Conservation (phyloP, 176 grass and related monocot genomes). For the Triticum turgidum region DNA sequence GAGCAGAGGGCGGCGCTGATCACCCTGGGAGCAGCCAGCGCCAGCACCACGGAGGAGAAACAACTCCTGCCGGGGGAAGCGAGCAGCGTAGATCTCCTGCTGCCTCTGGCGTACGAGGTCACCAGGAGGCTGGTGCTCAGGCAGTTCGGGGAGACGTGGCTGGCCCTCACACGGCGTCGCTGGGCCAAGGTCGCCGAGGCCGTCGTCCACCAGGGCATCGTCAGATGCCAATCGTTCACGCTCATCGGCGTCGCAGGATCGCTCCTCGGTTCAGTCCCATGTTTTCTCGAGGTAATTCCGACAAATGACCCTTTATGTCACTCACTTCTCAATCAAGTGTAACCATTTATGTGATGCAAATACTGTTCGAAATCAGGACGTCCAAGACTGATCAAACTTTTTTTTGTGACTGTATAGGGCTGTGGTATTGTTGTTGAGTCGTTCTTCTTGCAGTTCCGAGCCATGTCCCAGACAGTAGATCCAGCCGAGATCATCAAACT, state of each 20-base stretch:
- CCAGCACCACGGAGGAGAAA: neutral
- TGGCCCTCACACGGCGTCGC: neutral
- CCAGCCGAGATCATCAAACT: slow-evolving; percentile 52
- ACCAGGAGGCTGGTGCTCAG: slow-evolving; percentile 29
- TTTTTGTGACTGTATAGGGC: slow-evolving; percentile 36
- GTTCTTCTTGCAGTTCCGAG: slow-evolving; percentile 49
- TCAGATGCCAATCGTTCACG: slow-evolving; percentile 64
- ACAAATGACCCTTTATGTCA: too few species aligned
- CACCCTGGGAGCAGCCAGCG: slow-evolving; percentile 7
- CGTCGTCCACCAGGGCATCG: slow-evolving; percentile 53
- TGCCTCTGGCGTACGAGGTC: slow-evolving; percentile 48
- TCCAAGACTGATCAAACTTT: neutral
- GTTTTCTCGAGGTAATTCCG: slow-evolving; percentile 64
- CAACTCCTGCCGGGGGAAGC: neutral
- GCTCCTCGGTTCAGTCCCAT: slow-evolving; percentile 75
- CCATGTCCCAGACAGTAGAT: neutral
- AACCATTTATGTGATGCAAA: too few species aligned
- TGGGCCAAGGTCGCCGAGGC: slow-evolving; percentile 45
- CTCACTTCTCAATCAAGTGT: too few species aligned
- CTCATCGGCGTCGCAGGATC: slow-evolving; percentile 80
- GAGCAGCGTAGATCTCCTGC: slow-evolving; percentile 5
- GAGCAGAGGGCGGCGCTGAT: slow-evolving; percentile 33
- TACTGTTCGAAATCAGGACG: too few species aligned
- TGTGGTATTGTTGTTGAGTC: slow-evolving; percentile 61
- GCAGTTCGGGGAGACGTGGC: slow-evolving; percentile 1